Conservation (phyloP, 179 eudicot species). For the Beta macrorhiza region DNA sequence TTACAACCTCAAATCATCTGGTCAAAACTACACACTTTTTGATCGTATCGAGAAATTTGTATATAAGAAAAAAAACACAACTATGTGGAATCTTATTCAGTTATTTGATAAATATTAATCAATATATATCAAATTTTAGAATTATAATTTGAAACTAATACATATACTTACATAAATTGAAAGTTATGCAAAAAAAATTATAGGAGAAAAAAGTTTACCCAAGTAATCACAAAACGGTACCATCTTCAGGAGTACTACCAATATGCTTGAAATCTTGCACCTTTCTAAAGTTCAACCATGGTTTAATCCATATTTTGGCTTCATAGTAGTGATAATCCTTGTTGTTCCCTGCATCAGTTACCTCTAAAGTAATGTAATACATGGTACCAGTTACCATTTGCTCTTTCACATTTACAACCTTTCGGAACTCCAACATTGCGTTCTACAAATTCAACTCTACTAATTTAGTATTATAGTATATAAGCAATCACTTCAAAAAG, state of each 20-base stretch:
- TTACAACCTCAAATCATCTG: too few relatives aligned
- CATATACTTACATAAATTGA: not conserved
- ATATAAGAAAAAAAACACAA: too few relatives aligned
- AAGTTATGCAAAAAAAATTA: too few relatives aligned
- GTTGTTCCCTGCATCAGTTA: not conserved
- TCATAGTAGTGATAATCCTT: constrained; percentile 9
- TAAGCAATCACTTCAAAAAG: too few relatives aligned
- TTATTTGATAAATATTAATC: too few relatives aligned
- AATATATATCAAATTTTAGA: too few relatives aligned
- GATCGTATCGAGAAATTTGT: too few relatives aligned
- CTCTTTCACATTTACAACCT: constrained; percentile 26
- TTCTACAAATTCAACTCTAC: constrained; percentile 5
- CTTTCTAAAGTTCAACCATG: constrained; percentile 27
- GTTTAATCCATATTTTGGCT: constrained; percentile 30
- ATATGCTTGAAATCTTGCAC: constrained; percentile 22
- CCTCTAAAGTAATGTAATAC: constrained; percentile 27
- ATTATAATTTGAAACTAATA: too few relatives aligned
- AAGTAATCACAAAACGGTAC: not conserved
- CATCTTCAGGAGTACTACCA: constrained; percentile 11
- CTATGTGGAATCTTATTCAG: too few relatives aligned
- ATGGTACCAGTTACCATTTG: constrained; percentile 25
- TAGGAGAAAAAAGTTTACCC: not conserved
- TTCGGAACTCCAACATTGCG: constrained; percentile 11
- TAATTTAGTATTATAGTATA: too few relatives aligned
- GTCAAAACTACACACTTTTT: too few relatives aligned